Percentiles rank a stretch among this genome's conserved stretches.
These are phyloP conservation scores for Anthoceros angustus DNA, from an alignment of 225 moss, liverwort and hornwort genomes.

Conservation along the genomic window DNA sequence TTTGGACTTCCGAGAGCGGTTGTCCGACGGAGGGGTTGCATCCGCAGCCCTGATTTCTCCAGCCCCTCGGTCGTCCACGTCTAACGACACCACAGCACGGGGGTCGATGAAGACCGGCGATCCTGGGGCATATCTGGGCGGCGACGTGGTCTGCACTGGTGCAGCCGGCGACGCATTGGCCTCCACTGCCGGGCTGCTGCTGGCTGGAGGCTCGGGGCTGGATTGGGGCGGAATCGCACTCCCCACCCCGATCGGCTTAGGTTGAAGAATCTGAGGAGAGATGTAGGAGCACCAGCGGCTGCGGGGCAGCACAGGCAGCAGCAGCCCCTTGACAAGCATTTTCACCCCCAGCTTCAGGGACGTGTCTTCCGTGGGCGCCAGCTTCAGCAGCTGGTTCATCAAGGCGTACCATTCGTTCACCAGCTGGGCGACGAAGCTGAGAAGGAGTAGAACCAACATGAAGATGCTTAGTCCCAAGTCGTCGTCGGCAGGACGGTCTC, in stretches of 20 bases:
- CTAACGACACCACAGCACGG: background rate
- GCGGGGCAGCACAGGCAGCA: constrained; percentile 53
- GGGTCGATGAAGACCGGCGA: background rate
- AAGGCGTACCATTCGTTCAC: constrained; percentile 93
- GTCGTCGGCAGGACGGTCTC: constrained; percentile 32
- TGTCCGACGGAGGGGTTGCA: background rate
- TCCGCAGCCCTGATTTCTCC: background rate
- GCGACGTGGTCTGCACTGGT: background rate
- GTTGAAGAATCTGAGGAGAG: constrained; percentile 12
- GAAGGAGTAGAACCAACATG: constrained; percentile 43
- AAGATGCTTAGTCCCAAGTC: constrained; percentile 39
- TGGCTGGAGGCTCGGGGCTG: background rate
- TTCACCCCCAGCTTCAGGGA: constrained; percentile 35
- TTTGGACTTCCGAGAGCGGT: background rate
- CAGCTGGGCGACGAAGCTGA: constrained; percentile 73
- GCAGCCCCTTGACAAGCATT: constrained; percentile 40
- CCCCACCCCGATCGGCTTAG: background rate
- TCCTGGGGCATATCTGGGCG: background rate
- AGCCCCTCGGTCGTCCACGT: background rate
- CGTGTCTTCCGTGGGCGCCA: constrained; percentile 48
- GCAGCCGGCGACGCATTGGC: background rate
- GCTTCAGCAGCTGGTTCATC: constrained; percentile 58
- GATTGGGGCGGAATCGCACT: background rate
- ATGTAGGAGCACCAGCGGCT: constrained; percentile 41
- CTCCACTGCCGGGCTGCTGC: background rate